Evolutionary conservation across 2,329 filamentous ascomycete genomes (phyloP).

Genomic region (Fonsecaea multimorphosa): DNA sequence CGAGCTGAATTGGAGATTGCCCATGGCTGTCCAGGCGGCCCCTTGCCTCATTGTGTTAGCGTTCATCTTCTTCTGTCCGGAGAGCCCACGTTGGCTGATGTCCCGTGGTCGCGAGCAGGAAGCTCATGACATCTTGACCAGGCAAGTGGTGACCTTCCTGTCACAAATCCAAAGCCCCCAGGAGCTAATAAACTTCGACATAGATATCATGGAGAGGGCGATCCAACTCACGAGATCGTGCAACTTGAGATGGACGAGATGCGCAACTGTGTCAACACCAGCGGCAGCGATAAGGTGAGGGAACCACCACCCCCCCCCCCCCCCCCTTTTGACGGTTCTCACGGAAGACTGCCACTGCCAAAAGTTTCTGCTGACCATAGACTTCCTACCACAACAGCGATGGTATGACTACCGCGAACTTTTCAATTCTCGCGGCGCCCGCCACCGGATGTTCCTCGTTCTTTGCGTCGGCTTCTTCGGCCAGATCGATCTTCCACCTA

Average conservation of each 20-base stretch:
- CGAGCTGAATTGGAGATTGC: slow-evolving; percentile 4
- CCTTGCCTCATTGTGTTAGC: slow-evolving; percentile 1
- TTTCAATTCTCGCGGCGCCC: slow-evolving; percentile 1
- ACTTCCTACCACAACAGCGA: not conserved
- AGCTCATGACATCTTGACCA: slow-evolving; percentile 5
- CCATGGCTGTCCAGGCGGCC: slow-evolving; percentile 3
- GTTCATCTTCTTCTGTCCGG: not conserved
- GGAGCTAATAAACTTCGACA: not conserved
- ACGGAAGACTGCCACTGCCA: not conserved
- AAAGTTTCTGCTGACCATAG: slow-evolving; percentile 1
- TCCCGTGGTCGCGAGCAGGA: not conserved
- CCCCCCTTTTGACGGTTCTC: not conserved
- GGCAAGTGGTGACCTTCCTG: not conserved
- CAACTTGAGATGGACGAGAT: slow-evolving; percentile 13
- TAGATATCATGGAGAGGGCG: slow-evolving; percentile 10
- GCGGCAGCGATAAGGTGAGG: slow-evolving; percentile 6
- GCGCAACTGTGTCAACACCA: not conserved
- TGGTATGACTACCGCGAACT: slow-evolving; percentile 8
- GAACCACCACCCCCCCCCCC: too few species aligned
- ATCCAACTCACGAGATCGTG: slow-evolving; percentile 1
- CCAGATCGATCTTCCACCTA: slow-evolving; percentile 17
- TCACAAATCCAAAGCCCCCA: not conserved
- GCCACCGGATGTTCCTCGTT: not conserved
- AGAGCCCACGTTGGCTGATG: slow-evolving; percentile 3
- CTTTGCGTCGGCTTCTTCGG: slow-evolving; percentile 1